phyloP scores from a whole-genome alignment of 495 filamentous ascomycete genomes.

The Sordaria brevicollis region DNA sequence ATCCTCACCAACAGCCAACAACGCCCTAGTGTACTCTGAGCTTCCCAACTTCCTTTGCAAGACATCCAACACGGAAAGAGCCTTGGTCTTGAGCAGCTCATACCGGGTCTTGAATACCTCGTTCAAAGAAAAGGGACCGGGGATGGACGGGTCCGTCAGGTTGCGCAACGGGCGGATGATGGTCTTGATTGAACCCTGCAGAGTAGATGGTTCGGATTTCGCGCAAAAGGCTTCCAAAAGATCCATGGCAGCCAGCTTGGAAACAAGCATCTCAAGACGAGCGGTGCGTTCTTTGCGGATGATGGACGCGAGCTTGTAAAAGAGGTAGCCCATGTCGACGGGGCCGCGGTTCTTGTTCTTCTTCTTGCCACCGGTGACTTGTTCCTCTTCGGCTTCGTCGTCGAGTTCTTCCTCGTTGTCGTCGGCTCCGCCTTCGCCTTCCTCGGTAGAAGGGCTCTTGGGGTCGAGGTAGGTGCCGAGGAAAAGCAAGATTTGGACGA shows the following conservation, averaged over 20 bases:
- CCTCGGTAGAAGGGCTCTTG: conserved; percentile 22
- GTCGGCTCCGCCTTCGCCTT: conserved; percentile 15
- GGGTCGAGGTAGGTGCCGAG: conserved; percentile 33
- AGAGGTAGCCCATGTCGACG: conserved; percentile 53
- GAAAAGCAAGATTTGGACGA: conserved; percentile 68
- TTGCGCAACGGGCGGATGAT: conserved; percentile 76
- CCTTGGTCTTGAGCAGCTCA: conserved; percentile 55
- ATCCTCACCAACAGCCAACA: conserved; percentile 56
- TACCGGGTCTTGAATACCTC: conserved; percentile 54
- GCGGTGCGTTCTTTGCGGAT: conserved; percentile 68
- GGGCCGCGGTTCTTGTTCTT: conserved; percentile 18
- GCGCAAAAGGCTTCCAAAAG: conserved; percentile 53
- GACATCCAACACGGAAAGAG: conserved; percentile 59
- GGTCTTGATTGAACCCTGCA: conserved; percentile 49
- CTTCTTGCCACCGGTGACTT: conserved; percentile 2
- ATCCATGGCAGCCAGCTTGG: conserved; percentile 67
- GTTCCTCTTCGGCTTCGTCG: conserved; percentile 33
- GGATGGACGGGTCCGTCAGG: conserved; percentile 68
- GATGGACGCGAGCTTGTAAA: conserved; percentile 62
- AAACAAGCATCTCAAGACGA: conserved; percentile 46
- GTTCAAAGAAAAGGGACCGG: conserved; percentile 54
- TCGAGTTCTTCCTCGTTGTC: conserved; percentile 32
- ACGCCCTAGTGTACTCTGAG: conserved; percentile 56
- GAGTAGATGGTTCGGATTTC: conserved; percentile 44
- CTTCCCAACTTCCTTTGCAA: conserved; percentile 82